Evolutionary conservation across 2,329 filamentous ascomycete genomes (phyloP).

Genomic region (Lasiodiplodia theobromae): DNA sequence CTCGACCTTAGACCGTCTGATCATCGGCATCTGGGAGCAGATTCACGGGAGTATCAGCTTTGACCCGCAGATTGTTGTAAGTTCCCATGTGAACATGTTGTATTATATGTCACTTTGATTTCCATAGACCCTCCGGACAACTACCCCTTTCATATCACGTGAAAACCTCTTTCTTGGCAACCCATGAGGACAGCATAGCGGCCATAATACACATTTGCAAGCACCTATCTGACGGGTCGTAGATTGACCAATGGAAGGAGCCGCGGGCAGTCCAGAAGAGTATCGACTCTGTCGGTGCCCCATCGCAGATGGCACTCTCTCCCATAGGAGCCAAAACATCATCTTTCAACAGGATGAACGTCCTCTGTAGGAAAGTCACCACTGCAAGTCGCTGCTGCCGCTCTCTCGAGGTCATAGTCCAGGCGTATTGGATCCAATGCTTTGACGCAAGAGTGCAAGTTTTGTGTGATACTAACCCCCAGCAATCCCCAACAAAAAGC

Average conservation of each 20-base stretch:
- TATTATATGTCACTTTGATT: background rate
- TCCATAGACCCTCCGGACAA: background rate
- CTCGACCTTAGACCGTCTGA: slow-evolving; percentile 57
- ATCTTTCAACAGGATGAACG: slow-evolving; percentile 52
- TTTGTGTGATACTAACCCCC: slow-evolving; percentile 49
- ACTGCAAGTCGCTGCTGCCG: slow-evolving; percentile 61
- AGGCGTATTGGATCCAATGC: slow-evolving; percentile 64
- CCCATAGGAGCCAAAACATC: background rate
- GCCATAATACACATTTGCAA: slow-evolving; percentile 24
- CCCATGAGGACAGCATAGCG: background rate
- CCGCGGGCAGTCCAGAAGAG: slow-evolving; percentile 5
- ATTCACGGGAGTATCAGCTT: slow-evolving; percentile 53
- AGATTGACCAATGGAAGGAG: slow-evolving; percentile 26
- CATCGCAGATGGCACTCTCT: background rate
- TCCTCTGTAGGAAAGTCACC: slow-evolving; percentile 54
- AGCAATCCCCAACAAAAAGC: slow-evolving; percentile 55
- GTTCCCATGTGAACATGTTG: slow-evolving; percentile 21
- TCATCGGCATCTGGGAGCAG: slow-evolving; percentile 59
- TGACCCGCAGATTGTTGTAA: slow-evolving; percentile 46
- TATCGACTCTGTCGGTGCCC: background rate
- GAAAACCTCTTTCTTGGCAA: background rate
- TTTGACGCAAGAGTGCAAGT: slow-evolving; percentile 60
- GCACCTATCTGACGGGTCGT: slow-evolving; percentile 32
- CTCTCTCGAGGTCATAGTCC: slow-evolving; percentile 66
- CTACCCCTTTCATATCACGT: background rate